Conservation (phyloP, 805 yeast genomes). For the Ogataea naganishii region DNA sequence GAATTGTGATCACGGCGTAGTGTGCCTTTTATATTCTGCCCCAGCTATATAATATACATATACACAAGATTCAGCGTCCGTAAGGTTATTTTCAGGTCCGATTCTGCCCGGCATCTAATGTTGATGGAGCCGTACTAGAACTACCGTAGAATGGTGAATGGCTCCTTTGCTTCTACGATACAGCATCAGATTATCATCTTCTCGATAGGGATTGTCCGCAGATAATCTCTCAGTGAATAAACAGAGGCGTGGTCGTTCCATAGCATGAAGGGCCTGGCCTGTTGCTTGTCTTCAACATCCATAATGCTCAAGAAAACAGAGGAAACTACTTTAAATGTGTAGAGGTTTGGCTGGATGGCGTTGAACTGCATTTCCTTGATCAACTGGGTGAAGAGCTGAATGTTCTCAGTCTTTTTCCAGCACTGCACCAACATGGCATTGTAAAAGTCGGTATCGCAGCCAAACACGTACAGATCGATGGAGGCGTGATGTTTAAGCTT, state of each 20-base stretch:
- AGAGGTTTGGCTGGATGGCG: constrained; percentile 21
- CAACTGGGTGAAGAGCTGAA: constrained; percentile 13
- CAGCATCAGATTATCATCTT: too few relatives aligned
- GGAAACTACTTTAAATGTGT: constrained; percentile 17
- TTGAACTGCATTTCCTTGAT: constrained; percentile 21
- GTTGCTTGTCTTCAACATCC: constrained; percentile 12
- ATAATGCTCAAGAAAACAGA: constrained; percentile 20
- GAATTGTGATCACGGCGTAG: too few relatives aligned
- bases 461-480: constrained; percentile 22
- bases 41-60: too few relatives aligned
- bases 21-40: too few relatives aligned
- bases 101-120: too few relatives aligned
- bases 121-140: too few relatives aligned
- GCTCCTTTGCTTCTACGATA: too few relatives aligned
- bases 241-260: constrained; percentile 21
- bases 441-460: constrained; percentile 21
- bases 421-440: constrained; percentile 16
- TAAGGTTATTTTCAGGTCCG: too few relatives aligned
- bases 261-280: constrained; percentile 17
- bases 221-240: constrained; percentile 16
- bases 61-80: too few relatives aligned
- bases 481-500: constrained; percentile 18
- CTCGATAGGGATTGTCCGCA: too few relatives aligned
- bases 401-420: constrained; percentile 20
- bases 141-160: too few relatives aligned